Evolutionary conservation across 2,329 filamentous ascomycete genomes (phyloP).

Genomic region (Mollisia scopiformis): DNA sequence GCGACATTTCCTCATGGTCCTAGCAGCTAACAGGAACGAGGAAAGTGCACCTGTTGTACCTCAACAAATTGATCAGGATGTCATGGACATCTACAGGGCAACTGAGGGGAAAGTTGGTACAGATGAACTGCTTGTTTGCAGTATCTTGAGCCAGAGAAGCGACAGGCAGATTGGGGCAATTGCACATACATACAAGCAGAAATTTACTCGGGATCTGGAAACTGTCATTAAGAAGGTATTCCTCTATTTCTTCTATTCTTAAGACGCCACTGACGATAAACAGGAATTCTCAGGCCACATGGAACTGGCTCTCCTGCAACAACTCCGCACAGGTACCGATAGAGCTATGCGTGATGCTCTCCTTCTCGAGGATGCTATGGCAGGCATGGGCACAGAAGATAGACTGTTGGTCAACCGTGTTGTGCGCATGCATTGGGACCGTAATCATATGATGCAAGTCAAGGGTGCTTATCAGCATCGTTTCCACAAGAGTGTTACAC

Average conservation of each 20-base stretch:
- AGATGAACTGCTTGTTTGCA: slow-evolving; percentile 77
- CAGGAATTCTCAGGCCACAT: slow-evolving; percentile 90
- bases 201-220: slow-evolving; percentile 72
- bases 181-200: slow-evolving; percentile 70
- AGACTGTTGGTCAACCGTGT: slow-evolving; percentile 76
- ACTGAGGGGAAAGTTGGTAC: slow-evolving; percentile 75
- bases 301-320: slow-evolving; percentile 79
- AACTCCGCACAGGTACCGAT: slow-evolving; percentile 77
- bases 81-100: slow-evolving; percentile 73
- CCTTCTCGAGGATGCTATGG: slow-evolving; percentile 85
- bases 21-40: slow-evolving; percentile 74
- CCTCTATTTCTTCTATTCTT: slow-evolving; percentile 7
- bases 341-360: slow-evolving; percentile 83
- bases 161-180: slow-evolving; percentile 87
- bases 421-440: slow-evolving; percentile 83
- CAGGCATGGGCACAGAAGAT: slow-evolving; percentile 86
- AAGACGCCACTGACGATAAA: slow-evolving; percentile 15
- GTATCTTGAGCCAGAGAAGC: slow-evolving; percentile 74
- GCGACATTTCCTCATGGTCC: slow-evolving; percentile 80
- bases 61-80: slow-evolving; percentile 74
- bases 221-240: slow-evolving; percentile 71
- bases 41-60: slow-evolving; percentile 76
- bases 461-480: slow-evolving; percentile 76
- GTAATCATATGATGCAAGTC: slow-evolving; percentile 72
- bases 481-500: slow-evolving; percentile 67